Evolutionary conservation across 352 stramenopile genomes (phyloP), one percentile per base, ranked within the genome.

Genomic region (Phytophthora kernoviae): DNA sequence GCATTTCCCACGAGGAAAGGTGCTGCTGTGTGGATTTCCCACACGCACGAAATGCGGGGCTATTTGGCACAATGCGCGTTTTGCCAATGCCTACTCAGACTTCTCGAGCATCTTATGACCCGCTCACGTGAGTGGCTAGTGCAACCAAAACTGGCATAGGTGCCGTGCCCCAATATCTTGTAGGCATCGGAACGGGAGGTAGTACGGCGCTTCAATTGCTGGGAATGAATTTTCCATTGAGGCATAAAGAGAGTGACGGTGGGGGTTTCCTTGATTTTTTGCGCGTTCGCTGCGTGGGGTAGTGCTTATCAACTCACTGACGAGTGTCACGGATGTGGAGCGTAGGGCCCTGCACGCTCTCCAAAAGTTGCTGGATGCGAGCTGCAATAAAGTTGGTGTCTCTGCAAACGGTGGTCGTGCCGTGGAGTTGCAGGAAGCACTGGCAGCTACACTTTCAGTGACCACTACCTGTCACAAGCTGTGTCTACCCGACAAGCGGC

Each of bases 41-140:
- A 79, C 69, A 5, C 62, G 50, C 11, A 77, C 76, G 5, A 66
- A 68, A 18, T 58, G 60, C 4, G 45, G 47, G 18, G 70, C 45
- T 17, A 65, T 83, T 0, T 81, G 87, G 70, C 77, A 81, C 43
- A 90, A 81, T 46, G 69, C 75, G 8, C 72, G 64, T 14, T 68
- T 87, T 11, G 75, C 81, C 7, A 44, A 49, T 15, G 70, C 46
- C 7, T 90, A 90, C 48, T 56, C 4, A 70, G 74, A 34, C 44
- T 94, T 20, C 67, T 94, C 5, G 51, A 77, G 1, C 52, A 90
- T 26, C 50, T 91, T 32, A 73, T 84, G 54, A 61, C 65, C 12
- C 72, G 49, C 15, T 81, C 82, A 15, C 62, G 73, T 0, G 81
- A 90, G 33, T 94, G 84, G 82, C 77, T 88, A n/a, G 68, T 81